A percentile compares a stretch with the other conserved stretches of the same genome.
Evolutionary conservation across 2,329 filamentous ascomycete species (phyloP).

Genomic region (Fusarium goolgardi): DNA sequence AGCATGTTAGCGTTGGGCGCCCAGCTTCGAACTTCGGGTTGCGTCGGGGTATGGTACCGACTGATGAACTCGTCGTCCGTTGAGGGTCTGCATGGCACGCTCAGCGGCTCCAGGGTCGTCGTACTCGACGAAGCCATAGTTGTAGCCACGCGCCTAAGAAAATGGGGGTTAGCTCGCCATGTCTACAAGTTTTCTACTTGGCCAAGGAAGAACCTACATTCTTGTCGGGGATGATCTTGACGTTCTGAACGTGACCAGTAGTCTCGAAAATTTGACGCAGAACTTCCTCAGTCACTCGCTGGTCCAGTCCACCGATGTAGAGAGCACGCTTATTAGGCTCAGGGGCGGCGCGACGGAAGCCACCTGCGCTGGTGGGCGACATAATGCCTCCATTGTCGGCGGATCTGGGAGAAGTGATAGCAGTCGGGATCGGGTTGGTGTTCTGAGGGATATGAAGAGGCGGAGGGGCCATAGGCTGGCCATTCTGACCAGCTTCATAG

Average conservation of each 20-base stretch:
- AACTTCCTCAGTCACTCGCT: slow-evolving; percentile 94
- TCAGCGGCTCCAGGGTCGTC: slow-evolving; percentile 97
- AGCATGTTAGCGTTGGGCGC: slow-evolving; percentile 39
- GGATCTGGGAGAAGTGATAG: slow-evolving; percentile 88
- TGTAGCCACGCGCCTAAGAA: slow-evolving; percentile 88
- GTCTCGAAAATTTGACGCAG: slow-evolving; percentile 99
- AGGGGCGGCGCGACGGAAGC: slow-evolving; percentile 89
- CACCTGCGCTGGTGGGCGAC: slow-evolving; percentile 85
- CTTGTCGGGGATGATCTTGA: slow-evolving; percentile 99
- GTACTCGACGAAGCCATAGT: slow-evolving; percentile 99
- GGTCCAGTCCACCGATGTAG: slow-evolving; percentile 95
- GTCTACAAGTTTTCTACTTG: not conserved
- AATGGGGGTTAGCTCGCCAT: slow-evolving; percentile 39
- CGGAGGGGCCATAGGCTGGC: slow-evolving; percentile 85
- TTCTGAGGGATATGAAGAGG: slow-evolving; percentile 96
- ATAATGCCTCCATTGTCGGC: slow-evolving; percentile 75
- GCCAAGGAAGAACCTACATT: slow-evolving; percentile 75
- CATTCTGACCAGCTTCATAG: slow-evolving; percentile 78
- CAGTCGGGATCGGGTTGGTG: slow-evolving; percentile 93
- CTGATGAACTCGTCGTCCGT: slow-evolving; percentile 94
- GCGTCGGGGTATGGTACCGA: slow-evolving; percentile 67
- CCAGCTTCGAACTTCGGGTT: slow-evolving; percentile 5
- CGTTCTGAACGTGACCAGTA: slow-evolving; percentile 96
- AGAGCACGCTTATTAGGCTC: slow-evolving; percentile 98
- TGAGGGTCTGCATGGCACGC: slow-evolving; percentile 95